These are phyloP conservation scores for Trametes hirsuta DNA, from an alignment of 1,284 basidiomycete species.

Conservation along the genomic window DNA sequence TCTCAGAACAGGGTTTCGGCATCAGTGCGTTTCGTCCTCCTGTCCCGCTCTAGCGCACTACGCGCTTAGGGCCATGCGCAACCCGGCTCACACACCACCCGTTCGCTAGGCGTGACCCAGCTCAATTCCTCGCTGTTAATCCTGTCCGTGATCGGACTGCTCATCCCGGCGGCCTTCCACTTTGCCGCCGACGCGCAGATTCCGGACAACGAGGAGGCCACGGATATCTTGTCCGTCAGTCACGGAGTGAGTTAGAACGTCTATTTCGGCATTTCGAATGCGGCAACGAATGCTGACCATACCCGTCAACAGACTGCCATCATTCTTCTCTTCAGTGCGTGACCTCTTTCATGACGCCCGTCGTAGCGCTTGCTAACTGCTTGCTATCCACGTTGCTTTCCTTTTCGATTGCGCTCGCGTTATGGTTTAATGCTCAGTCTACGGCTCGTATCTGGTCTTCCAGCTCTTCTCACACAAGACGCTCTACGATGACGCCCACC, in stretches of 20 bases:
- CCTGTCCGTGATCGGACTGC: conserved; percentile 78
- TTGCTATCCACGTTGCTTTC: not conserved
- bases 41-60: not conserved
- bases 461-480: conserved; percentile 85
- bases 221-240: conserved; percentile 72
- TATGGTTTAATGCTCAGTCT: conserved; percentile 46
- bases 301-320: conserved; percentile 60
- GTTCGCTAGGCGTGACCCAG: conserved; percentile 65
- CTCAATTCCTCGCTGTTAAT: conserved; percentile 81
- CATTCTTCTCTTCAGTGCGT: conserved; percentile 77
- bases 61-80: not conserved
- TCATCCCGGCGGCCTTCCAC: conserved; percentile 70
- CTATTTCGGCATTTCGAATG: not conserved
- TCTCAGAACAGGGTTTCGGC: conserved; percentile 76
- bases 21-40: conserved; percentile 46
- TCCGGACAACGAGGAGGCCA: conserved; percentile 36
- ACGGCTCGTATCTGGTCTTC: conserved; percentile 78
- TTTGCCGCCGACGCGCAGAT: conserved; percentile 38
- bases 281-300: conserved; percentile 20
- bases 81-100: not conserved
- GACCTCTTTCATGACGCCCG: not conserved
- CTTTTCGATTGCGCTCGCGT: not conserved
- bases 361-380: not conserved
- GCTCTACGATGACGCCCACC: conserved; percentile 62
- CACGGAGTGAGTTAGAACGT: conserved; percentile 62